phyloP scores from a whole-genome alignment of 139 green algal species.

The Chlorella sp. region DNA sequence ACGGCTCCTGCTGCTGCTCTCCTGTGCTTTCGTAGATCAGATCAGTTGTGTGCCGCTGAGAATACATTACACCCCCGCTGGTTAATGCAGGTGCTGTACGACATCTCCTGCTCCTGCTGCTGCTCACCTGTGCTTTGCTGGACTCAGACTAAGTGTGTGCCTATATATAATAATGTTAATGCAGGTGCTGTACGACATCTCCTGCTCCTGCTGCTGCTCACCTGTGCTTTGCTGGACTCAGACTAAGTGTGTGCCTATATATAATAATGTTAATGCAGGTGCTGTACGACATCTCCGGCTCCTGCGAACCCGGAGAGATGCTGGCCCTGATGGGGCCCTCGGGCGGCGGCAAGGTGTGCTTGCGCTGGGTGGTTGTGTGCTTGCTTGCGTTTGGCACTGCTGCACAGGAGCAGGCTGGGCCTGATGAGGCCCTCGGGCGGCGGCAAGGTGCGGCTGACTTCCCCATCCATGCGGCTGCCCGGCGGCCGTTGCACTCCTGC shows the following conservation, averaged over 20 bases:
- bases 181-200: too few species aligned
- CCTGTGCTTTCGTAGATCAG: too few species aligned
- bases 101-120: not conserved
- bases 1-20: too few species aligned
- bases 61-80: too few species aligned
- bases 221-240: not conserved
- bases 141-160: too few species aligned
- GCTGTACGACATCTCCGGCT: constrained; percentile 55
- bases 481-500: not conserved
- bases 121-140: not conserved
- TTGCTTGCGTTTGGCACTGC: not conserved
- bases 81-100: too few species aligned
- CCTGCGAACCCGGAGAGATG: constrained; percentile 61
- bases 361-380: not conserved
- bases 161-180: too few species aligned
- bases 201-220: not conserved
- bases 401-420: constrained; percentile 28
- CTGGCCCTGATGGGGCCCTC: constrained; percentile 71
- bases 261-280: constrained; percentile 44
- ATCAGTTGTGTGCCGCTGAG: too few species aligned
- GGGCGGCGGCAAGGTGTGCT: constrained; percentile 71
- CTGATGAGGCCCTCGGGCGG: constrained; percentile 73
- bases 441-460: constrained; percentile 62
- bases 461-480: not conserved
- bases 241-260: too few species aligned